Percentiles rank a stretch among this genome's conserved stretches.
These are phyloP conservation scores for Aspergillus nidulans DNA, from an alignment of 495 filamentous ascomycete species.

Conservation along the genomic window DNA sequence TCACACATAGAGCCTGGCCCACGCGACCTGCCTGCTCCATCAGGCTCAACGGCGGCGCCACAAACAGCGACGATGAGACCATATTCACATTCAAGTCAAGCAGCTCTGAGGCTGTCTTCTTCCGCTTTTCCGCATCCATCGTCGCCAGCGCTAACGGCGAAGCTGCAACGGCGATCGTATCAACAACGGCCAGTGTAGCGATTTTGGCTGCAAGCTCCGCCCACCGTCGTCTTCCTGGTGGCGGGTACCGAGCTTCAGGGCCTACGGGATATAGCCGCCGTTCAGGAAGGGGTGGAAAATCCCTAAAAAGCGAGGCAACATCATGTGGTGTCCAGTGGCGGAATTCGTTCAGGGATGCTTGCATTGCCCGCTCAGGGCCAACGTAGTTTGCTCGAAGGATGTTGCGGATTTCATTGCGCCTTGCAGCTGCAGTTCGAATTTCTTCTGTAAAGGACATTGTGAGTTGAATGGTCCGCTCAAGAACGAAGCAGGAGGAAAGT, in stretches of 20 bases:
- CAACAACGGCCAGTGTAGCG: not conserved
- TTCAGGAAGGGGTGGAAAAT: not conserved
- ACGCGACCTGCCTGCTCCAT: not conserved
- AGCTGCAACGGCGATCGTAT: not conserved
- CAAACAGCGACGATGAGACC: not conserved
- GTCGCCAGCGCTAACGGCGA: not conserved
- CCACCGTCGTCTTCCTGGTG: not conserved
- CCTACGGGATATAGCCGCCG: not conserved
- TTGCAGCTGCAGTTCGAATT: not conserved
- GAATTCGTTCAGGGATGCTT: not conserved
- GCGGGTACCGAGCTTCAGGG: not conserved
- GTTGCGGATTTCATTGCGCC: not conserved
- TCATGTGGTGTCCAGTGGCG: not conserved
- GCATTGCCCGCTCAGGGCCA: not conserved
- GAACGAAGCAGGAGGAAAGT: no score
- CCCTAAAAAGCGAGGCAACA: not conserved
- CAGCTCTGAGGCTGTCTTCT: not conserved
- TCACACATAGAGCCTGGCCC: not conserved
- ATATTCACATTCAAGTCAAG: not conserved
- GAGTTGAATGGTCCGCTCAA: no score
- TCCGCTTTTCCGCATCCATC: not conserved
- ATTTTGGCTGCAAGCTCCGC: not conserved
- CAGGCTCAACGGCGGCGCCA: not conserved
- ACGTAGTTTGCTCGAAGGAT: not conserved
- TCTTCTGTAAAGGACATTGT: not conserved